phyloP scores from a whole-genome alignment of 139 green algal species.

The Chlamydomonas sp. region DNA sequence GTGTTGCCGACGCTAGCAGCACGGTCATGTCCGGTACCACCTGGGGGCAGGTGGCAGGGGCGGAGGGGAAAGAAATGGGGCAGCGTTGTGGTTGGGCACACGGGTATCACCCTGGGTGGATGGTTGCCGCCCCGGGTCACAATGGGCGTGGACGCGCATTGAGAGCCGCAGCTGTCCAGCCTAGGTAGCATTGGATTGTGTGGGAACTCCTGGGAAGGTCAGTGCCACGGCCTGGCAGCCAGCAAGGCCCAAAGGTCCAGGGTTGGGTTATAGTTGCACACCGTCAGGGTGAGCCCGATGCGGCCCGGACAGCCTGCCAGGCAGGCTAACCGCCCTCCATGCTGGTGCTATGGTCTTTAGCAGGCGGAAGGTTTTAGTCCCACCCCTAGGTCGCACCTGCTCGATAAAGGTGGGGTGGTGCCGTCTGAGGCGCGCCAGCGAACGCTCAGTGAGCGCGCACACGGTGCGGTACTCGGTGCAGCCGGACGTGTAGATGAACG shows the following conservation, averaged over 20 bases:
- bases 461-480: constrained; percentile 35
- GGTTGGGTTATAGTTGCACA: too few species aligned
- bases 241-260: too few species aligned
- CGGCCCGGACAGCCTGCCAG: too few species aligned
- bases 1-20: constrained; percentile 1
- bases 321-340: background rate
- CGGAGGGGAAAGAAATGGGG: background rate
- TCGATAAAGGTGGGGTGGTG: constrained; percentile 21
- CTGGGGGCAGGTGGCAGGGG: background rate
- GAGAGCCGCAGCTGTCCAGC: too few species aligned
- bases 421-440: background rate
- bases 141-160: too few species aligned
- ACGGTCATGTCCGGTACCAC: constrained; percentile 30
- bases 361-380: too few species aligned
- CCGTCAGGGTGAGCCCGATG: too few species aligned
- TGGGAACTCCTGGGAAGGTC: too few species aligned
- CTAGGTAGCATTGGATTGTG: too few species aligned
- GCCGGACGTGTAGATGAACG: constrained; percentile 9
- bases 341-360: background rate
- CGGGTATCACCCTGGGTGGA: background rate
- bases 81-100: too few species aligned
- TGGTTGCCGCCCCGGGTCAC: too few species aligned
- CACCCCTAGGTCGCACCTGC: background rate
- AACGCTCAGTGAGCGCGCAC: constrained; percentile 11
- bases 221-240: too few species aligned